A percentile compares a stretch with the other conserved stretches of the same genome.
These are phyloP conservation scores for Suillus plorans DNA, from an alignment of 768 basidiomycete genomes.

Conservation along the genomic window DNA sequence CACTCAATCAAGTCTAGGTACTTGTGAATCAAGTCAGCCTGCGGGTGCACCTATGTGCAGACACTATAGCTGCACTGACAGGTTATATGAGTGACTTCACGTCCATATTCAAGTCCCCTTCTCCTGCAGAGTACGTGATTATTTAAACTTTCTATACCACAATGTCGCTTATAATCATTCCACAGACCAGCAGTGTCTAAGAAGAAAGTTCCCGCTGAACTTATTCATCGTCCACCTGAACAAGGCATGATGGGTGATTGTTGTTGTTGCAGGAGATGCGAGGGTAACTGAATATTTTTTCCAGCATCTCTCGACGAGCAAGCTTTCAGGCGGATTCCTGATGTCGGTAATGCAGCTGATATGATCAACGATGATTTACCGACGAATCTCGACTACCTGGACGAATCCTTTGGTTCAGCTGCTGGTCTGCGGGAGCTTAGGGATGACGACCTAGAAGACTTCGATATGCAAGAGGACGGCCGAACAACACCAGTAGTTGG, in stretches of 20 bases:
- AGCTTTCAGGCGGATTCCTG: slow-evolving; percentile 74
- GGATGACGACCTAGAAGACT: slow-evolving; percentile 74
- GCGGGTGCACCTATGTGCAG: slow-evolving; percentile 73
- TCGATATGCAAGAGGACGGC: slow-evolving; percentile 37
- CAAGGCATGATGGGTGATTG: slow-evolving; percentile 29
- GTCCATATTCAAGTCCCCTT: slow-evolving; percentile 37
- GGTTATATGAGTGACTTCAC: slow-evolving; percentile 55
- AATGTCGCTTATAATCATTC: not conserved
- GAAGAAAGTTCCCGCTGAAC: slow-evolving; percentile 4
- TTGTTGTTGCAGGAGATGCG: not conserved
- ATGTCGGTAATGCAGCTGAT: slow-evolving; percentile 78
- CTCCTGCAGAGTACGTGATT: slow-evolving; percentile 26
- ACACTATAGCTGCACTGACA: slow-evolving; percentile 61
- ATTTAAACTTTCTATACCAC: not conserved
- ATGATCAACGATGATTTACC: slow-evolving; percentile 93
- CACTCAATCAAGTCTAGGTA: slow-evolving; percentile 40
- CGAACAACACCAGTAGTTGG: slow-evolving; percentile 19
- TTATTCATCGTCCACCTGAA: not conserved
- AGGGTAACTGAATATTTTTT: slow-evolving; percentile 8
- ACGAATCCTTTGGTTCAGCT: slow-evolving; percentile 76
- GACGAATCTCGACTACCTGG: slow-evolving; percentile 84
- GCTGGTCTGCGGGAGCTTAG: slow-evolving; percentile 71
- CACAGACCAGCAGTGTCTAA: slow-evolving; percentile 7
- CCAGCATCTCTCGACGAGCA: slow-evolving; percentile 78
- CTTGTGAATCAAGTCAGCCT: slow-evolving; percentile 52